Conservation (phyloP, 495 filamentous ascomycete species). For the Aspergillus hancockii region DNA sequence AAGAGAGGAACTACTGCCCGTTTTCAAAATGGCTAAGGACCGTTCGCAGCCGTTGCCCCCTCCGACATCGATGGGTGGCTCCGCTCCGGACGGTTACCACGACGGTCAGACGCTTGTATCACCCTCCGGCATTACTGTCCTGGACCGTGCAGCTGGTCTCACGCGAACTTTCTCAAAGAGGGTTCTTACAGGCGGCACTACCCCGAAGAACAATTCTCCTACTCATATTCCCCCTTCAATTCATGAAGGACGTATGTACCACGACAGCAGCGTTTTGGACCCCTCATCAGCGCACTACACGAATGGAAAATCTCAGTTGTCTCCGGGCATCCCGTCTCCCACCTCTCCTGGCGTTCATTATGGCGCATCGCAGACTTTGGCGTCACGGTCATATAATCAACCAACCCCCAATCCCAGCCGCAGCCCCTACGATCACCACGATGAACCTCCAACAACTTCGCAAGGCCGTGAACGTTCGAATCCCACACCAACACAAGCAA, state of each 20-base stretch:
- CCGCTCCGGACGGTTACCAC: constrained; percentile 27
- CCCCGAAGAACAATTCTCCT: constrained; percentile 78
- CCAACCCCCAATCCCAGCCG: constrained; percentile 33
- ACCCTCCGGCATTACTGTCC: constrained; percentile 38
- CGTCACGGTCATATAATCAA: constrained; percentile 50
- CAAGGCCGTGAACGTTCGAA: constrained; percentile 40
- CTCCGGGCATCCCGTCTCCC: constrained; percentile 75
- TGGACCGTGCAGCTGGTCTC: constrained; percentile 28
- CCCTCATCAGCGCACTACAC: constrained; percentile 69
- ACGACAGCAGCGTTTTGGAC: constrained; percentile 54
- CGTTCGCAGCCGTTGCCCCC: constrained; percentile 81
- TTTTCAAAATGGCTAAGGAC: constrained; percentile 87
- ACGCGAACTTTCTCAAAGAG: constrained; percentile 86
- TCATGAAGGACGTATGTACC: constrained; percentile 54
- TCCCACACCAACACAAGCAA: constrained; percentile 40
- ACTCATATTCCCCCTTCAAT: constrained; percentile 68
- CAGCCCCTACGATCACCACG: constrained; percentile 43
- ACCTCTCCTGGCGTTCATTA: constrained; percentile 69
- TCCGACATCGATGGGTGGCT: constrained; percentile 35
- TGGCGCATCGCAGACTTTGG: constrained; percentile 46
- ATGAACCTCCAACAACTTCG: constrained; percentile 38
- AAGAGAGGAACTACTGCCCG: constrained; percentile 86
- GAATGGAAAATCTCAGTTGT: constrained; percentile 68
- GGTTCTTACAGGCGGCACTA: constrained; percentile 72
- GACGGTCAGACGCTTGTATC: constrained; percentile 45